phyloP scores from a whole-genome alignment of 2,329 filamentous ascomycete genomes.

The Penicillium crustosum region DNA sequence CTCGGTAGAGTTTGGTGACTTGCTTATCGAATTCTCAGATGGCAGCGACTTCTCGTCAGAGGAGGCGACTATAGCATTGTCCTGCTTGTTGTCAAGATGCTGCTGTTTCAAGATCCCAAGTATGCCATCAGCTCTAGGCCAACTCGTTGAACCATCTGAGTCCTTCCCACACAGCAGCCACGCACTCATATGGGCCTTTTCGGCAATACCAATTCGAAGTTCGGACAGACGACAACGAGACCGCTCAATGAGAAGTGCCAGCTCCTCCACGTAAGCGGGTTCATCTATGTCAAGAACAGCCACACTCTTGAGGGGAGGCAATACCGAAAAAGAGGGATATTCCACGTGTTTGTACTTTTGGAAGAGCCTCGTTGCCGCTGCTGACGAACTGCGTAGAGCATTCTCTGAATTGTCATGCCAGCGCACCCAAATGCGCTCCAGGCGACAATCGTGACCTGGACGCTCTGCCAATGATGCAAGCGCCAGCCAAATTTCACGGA shows the following conservation, averaged over 20 bases:
- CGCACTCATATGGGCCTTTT: conserved; percentile 28
- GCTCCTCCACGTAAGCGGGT: conserved; percentile 77
- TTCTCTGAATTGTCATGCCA: conserved; percentile 73
- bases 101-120: conserved; percentile 31
- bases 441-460: conserved; percentile 61
- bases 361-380: conserved; percentile 36
- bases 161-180: conserved; percentile 30
- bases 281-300: conserved; percentile 81
- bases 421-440: conserved; percentile 75
- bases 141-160: conserved; percentile 19
- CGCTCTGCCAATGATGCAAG: conserved; percentile 68
- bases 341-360: conserved; percentile 64
- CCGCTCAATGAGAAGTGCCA: conserved; percentile 72
- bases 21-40: not conserved
- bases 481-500: conserved; percentile 78
- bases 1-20: not conserved
- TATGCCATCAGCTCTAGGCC: conserved; percentile 37
- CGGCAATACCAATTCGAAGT: conserved; percentile 70
- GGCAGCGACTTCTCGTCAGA: not conserved
- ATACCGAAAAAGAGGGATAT: conserved; percentile 75
- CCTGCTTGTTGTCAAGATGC: conserved; percentile 3
- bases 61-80: not conserved
- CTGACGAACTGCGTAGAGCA: conserved; percentile 24
- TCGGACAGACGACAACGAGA: conserved; percentile 67
- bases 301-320: conserved; percentile 72